Evolutionary conservation across 352 stramenopile genomes (phyloP).

Genomic region (Phytophthora tubulina): DNA sequence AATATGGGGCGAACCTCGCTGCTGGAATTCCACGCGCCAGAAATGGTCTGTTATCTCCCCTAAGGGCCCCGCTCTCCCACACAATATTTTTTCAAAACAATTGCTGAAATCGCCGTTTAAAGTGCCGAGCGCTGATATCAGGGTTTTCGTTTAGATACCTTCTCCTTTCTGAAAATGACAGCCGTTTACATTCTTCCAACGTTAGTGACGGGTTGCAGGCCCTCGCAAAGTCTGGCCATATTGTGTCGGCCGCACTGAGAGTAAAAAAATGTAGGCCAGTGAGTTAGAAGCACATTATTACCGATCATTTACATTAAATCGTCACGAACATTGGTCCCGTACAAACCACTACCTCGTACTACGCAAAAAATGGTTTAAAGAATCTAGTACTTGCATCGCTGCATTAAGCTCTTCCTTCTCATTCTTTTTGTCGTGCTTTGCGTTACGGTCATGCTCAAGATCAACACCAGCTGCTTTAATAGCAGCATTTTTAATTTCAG

Average conservation of each 20-base stretch:
- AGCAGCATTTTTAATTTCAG: not conserved
- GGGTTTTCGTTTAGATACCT: slow-evolving; percentile 4
- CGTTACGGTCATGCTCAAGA: not conserved
- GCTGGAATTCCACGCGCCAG: slow-evolving; percentile 6
- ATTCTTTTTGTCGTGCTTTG: not conserved
- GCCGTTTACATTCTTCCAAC: not conserved
- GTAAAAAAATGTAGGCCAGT: not conserved
- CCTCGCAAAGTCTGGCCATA: slow-evolving; percentile 26
- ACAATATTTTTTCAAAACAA: slow-evolving; percentile 8
- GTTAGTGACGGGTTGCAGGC: slow-evolving; percentile 22
- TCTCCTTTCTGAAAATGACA: not conserved
- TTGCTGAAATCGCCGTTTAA: slow-evolving; percentile 6
- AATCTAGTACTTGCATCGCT: not conserved
- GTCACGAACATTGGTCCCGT: not conserved
- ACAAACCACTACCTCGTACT: not conserved
- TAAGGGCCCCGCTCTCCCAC: not conserved
- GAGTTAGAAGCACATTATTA: not conserved
- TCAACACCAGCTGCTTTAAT: not conserved
- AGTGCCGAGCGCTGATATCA: not conserved
- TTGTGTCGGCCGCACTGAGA: not conserved
- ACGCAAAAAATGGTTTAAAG: not conserved
- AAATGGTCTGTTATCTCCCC: slow-evolving; percentile 2
- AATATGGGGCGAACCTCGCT: slow-evolving; percentile 2
- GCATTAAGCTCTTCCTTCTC: not conserved
- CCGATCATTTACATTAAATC: not conserved